phyloP scores from a whole-genome alignment of 2,329 filamentous ascomycete genomes.

The Penicillium paneum region DNA sequence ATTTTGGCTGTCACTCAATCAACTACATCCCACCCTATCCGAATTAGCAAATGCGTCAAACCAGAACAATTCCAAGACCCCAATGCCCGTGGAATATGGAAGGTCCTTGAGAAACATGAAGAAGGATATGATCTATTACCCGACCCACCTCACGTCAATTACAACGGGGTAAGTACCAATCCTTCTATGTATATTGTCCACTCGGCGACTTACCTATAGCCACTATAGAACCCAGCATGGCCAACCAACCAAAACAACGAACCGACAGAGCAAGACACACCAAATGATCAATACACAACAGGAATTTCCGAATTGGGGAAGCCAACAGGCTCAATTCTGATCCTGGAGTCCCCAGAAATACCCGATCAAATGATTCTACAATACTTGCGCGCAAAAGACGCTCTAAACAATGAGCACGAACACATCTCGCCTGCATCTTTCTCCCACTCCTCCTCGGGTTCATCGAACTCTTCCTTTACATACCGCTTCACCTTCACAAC shows the following conservation, averaged over 20 bases:
- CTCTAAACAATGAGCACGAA: not conserved
- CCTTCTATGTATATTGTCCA: not conserved
- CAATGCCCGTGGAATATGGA: conserved; percentile 3
- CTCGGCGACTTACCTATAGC: not conserved
- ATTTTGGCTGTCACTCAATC: conserved; percentile 9
- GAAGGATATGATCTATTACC: not conserved
- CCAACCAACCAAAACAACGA: not conserved
- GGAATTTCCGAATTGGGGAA: not conserved
- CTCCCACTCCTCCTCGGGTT: not conserved
- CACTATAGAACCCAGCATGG: conserved; percentile 2
- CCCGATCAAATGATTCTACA: not conserved
- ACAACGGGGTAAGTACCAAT: conserved; percentile 5
- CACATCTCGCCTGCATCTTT: not conserved
- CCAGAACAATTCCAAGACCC: not conserved
- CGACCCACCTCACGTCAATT: conserved; percentile 1
- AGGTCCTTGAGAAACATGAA: conserved; percentile 8
- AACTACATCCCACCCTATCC: conserved; percentile 14
- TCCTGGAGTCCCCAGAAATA: conserved; percentile 6
- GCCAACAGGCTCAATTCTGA: conserved; percentile 13
- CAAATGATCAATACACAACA: conserved; percentile 1
- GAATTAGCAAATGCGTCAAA: conserved; percentile 11
- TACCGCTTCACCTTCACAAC: conserved; percentile 13
- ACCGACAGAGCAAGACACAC: not conserved
- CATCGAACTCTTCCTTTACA: too few species aligned
- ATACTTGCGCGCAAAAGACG: not conserved